Evolutionary conservation across 768 basidiomycete species (phyloP).

Genomic region (Suillus fuscotomentosus): DNA sequence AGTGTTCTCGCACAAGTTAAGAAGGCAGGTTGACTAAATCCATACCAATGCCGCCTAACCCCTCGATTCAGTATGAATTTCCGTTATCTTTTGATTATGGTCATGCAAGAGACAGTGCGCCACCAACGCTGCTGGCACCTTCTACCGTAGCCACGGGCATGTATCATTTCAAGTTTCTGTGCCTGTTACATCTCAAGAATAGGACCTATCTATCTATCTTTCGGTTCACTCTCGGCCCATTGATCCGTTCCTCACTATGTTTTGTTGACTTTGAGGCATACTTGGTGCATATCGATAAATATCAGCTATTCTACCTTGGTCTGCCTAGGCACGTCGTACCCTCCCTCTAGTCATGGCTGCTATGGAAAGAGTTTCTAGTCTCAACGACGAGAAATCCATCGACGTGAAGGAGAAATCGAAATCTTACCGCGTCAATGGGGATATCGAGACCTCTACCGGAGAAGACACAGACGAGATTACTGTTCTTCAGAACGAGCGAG

Average conservation of each 20-base stretch:
- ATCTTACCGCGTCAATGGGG: constrained; percentile 28
- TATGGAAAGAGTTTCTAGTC: background rate
- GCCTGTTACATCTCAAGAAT: background rate
- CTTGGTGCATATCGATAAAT: background rate
- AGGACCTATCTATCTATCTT: background rate
- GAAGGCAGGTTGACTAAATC: background rate
- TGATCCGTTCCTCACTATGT: background rate
- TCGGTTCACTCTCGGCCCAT: background rate
- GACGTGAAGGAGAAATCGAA: constrained; percentile 30
- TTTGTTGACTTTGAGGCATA: background rate
- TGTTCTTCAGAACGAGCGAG: constrained; percentile 41
- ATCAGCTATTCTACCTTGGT: background rate
- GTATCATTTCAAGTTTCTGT: background rate
- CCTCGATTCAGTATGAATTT: background rate
- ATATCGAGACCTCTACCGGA: constrained; percentile 27
- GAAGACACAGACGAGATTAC: constrained; percentile 11
- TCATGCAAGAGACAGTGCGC: background rate
- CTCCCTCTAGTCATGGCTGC: constrained; percentile 7
- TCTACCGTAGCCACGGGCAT: background rate
- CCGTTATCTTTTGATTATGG: background rate
- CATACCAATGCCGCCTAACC: background rate
- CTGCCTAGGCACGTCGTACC: constrained; percentile 1
- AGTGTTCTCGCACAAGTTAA: too few species aligned
- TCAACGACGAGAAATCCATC: constrained; percentile 18
- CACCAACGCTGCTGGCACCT: background rate